Conservation (phyloP, 208 protist species). For the Porcisia deanei region DNA sequence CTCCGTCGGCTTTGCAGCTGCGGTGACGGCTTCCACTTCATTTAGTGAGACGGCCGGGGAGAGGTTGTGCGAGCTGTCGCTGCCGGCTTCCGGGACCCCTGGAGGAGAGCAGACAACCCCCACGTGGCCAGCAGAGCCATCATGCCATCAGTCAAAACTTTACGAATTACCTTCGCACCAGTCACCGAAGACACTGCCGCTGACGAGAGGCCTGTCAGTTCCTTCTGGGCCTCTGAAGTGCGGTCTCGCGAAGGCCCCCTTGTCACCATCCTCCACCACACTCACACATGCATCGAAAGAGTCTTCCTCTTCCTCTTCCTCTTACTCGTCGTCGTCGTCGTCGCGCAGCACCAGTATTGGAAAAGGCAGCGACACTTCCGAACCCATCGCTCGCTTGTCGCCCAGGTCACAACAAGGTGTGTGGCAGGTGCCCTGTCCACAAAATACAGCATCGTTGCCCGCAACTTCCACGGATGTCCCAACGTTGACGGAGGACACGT, state of each 20-base stretch:
- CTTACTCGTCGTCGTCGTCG: background rate
- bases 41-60: background rate
- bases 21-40: background rate
- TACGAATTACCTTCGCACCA: background rate
- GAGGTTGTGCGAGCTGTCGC: background rate
- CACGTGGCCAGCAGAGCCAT: background rate
- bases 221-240: background rate
- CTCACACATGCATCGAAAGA: background rate
- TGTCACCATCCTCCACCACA: background rate
- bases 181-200: background rate
- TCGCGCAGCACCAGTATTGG: background rate
- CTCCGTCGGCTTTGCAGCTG: background rate
- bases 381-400: slow-evolving; percentile 14
- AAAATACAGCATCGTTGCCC: background rate
- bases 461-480: background rate
- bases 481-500: background rate
- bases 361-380: slow-evolving; percentile 16
- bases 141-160: background rate
- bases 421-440: background rate
- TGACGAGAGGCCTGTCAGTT: background rate
- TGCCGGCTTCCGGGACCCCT: background rate
- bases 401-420: background rate
- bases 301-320: background rate
- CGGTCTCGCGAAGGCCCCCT: background rate
- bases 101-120: background rate